Base-by-base conservation (phyloP, 768 basidiomycete genomes). In the Panellus pusillus region DNA sequence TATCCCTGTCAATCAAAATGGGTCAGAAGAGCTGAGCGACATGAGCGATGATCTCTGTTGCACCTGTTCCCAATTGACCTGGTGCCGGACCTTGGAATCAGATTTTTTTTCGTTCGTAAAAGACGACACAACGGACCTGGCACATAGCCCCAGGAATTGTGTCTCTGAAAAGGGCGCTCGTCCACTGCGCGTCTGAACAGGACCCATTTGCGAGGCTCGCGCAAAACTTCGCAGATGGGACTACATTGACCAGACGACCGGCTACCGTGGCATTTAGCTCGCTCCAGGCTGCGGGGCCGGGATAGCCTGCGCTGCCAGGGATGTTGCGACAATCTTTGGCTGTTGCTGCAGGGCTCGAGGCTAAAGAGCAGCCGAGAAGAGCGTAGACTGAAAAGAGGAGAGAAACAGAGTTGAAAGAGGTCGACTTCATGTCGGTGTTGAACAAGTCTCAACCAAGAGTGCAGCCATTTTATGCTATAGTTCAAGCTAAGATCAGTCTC, bases 171-270 rank as follows among this genome's bases (percentile, higher is more conserved):
- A 55, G 35, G 3, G 56, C 41, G 24, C 60, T 61, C 5, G 47
- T 47, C 60, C 57, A 61, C 24, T 61, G 46, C 2, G 38, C 57
- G 6, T 58, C 57, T 15, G 56, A 51, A 44, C 60, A 61, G 4
- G 17, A 38, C 6, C 60, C 60, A 6, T 20, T 42, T 2, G 52
- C 37, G 3, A 57, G 50, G 31, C 19, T 46, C 5, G 40, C 38
- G 32, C 60, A 61, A 32, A 20, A 61, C 29, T 57, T 51, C 6
- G 57, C 60, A 6, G 54, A 55, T 0, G 56, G 52, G 0, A 61
- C 53, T 7, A 55, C 60, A 18, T n/a, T 39, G 5, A 50, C 53
- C 3, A 61, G 54, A 1, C 60, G 49, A 15, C 60, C 60, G 15
- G 41, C 29, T n/a, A 61, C n/a, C 9, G 55, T 50, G 27, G 37